A percentile compares a stretch with the other conserved stretches of the same genome.
Conservation (phyloP, 1,284 basidiomycete species). For the Meira miltonrushii region DNA sequence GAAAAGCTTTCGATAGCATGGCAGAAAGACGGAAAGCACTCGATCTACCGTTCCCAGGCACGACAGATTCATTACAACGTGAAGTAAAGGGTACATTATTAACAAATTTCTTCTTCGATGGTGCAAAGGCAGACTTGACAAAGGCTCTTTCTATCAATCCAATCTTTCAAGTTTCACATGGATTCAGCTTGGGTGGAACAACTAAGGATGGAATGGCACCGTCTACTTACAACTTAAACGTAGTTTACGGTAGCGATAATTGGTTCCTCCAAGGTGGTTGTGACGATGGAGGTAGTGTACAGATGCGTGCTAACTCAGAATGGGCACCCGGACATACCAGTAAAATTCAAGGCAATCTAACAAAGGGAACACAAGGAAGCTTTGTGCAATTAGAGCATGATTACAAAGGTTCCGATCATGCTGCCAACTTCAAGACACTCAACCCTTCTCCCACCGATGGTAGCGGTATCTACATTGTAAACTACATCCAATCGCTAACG, state of each 20-base stretch:
- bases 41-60: conserved; percentile 46
- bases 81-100: conserved; percentile 71
- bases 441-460: conserved; percentile 82
- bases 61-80: conserved; percentile 44
- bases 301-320: conserved; percentile 80
- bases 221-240: conserved; percentile 85
- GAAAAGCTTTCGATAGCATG: conserved; percentile 21
- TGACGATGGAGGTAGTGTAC: conserved; percentile 87
- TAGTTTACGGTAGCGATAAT: conserved; percentile 79
- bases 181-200: conserved; percentile 72
- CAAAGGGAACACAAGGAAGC: conserved; percentile 44
- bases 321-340: conserved; percentile 76
- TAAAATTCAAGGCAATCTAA: conserved; percentile 83
- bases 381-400: conserved; percentile 85
- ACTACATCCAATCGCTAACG: conserved; percentile 90
- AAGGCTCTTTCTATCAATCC: conserved; percentile 90
- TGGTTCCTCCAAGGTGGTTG: conserved; percentile 90
- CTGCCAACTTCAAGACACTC: conserved; percentile 79
- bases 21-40: conserved; percentile 37
- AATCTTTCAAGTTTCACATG: conserved; percentile 95
- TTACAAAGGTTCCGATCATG: conserved; percentile 81
- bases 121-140: conserved; percentile 87
- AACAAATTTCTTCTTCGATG: conserved; percentile 94
- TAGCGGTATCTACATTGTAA: conserved; percentile 90
- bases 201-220: conserved; percentile 25